Evolutionary conservation across 768 basidiomycete genomes (phyloP).

Genomic region (Suillus subluteus): DNA sequence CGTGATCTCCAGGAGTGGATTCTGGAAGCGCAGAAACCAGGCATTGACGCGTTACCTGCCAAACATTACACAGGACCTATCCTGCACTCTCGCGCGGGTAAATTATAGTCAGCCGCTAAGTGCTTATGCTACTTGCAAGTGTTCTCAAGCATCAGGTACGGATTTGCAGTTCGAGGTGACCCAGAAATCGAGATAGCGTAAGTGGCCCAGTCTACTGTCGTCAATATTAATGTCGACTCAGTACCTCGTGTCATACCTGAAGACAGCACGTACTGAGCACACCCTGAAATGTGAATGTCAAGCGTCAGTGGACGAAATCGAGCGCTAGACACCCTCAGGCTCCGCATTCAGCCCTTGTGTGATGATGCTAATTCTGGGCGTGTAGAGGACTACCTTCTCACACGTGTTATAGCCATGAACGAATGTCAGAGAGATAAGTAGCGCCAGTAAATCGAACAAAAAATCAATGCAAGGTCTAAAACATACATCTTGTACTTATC

Average conservation of each 20-base stretch:
- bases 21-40: no score
- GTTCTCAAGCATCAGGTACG: slow-evolving; percentile 45
- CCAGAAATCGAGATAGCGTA: slow-evolving; percentile 21
- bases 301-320: background rate
- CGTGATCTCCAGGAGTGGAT: no score
- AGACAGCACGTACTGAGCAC: background rate
- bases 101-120: slow-evolving; percentile 43
- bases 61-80: no score
- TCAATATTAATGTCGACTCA: no score
- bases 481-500: background rate
- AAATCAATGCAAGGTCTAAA: background rate
- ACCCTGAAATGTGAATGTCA: background rate
- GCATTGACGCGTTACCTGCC: no score
- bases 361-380: background rate
- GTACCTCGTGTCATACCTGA: background rate
- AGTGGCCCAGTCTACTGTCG: slow-evolving; percentile 1
- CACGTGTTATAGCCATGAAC: background rate
- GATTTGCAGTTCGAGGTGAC: slow-evolving; percentile 24
- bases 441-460: background rate
- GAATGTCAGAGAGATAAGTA: background rate
- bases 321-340: background rate
- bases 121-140: slow-evolving; percentile 57
- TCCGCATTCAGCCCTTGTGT: background rate
- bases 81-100: no score
- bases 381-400: background rate